These are phyloP conservation scores for Ophiostoma quercus DNA, from an alignment of 2,329 filamentous ascomycete species.

Conservation along the genomic window DNA sequence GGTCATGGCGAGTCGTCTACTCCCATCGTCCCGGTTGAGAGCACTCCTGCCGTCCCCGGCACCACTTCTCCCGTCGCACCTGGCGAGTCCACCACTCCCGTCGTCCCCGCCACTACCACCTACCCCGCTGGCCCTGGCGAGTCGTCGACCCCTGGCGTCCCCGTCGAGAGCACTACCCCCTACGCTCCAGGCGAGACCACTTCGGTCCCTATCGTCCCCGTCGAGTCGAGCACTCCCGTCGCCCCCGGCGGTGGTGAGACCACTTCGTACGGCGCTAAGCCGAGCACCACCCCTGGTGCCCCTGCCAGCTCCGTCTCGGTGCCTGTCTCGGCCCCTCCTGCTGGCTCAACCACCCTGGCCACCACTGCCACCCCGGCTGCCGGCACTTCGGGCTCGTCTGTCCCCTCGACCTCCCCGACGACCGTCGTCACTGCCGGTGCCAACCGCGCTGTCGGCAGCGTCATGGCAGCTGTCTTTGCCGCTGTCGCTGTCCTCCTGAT, in stretches of 20 bases:
- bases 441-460: slow-evolving; percentile 47
- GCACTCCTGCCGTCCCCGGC: background rate
- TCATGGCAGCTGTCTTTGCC: slow-evolving; percentile 45
- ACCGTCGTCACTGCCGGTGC: slow-evolving; percentile 45
- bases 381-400: background rate
- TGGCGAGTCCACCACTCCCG: background rate
- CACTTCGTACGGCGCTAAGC: background rate
- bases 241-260: background rate
- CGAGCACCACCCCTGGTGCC: background rate
- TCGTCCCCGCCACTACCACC: background rate
- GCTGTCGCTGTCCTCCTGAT: slow-evolving; percentile 49
- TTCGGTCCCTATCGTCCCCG: background rate
- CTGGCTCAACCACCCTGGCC: background rate
- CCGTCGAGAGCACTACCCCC: background rate
- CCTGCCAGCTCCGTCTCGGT: slow-evolving; percentile 9
- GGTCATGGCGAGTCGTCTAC: background rate
- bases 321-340: background rate
- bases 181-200: background rate
- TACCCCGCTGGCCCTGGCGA: background rate
- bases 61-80: background rate
- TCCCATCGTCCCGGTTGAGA: background rate
- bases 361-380: background rate
- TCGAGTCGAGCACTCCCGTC: background rate
- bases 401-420: slow-evolving; percentile 28
- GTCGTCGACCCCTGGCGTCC: background rate